Conservation (phyloP, 2,329 filamentous ascomycete genomes). For the Trichophyton schoenleinii region DNA sequence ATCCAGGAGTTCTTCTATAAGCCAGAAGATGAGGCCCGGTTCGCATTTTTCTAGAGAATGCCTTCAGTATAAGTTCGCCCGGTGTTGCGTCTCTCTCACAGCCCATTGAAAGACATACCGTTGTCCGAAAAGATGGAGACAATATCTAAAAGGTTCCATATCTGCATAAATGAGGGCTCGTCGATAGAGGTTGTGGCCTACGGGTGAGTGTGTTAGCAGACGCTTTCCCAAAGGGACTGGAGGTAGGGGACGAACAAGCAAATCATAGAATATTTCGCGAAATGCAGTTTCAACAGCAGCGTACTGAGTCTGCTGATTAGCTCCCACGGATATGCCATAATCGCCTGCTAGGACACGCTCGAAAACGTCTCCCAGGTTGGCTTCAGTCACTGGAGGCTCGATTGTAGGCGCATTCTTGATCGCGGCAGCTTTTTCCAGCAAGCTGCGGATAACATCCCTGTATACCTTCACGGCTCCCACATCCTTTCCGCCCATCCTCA, state of each 20-base stretch:
- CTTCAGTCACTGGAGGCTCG: conserved; percentile 63
- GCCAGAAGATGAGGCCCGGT: conserved; percentile 69
- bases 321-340: conserved; percentile 21
- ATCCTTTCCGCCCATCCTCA: conserved; percentile 24
- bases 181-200: conserved; percentile 65
- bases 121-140: conserved; percentile 78
- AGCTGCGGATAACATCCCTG: conserved; percentile 41
- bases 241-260: conserved; percentile 52
- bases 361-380: conserved; percentile 40
- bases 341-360: conserved; percentile 30
- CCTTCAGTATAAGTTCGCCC: background rate
- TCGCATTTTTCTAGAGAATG: conserved; percentile 41
- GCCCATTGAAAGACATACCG: conserved; percentile 41
- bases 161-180: conserved; percentile 61
- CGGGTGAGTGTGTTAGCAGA: conserved; percentile 10
- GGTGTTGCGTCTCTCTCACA: background rate
- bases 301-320: conserved; percentile 44
- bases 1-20: conserved; percentile 89
- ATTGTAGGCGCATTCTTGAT: conserved; percentile 49
- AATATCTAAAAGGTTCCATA: conserved; percentile 92
- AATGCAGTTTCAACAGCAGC: conserved; percentile 73
- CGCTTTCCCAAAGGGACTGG: background rate
- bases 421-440: conserved; percentile 47
- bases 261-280: conserved; percentile 63
- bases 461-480: conserved; percentile 34